Percentiles rank a stretch among this genome's conserved stretches.
These are phyloP conservation scores for Malus hybrid DNA, from an alignment of 331 rosid genomes.

Conservation along the genomic window DNA sequence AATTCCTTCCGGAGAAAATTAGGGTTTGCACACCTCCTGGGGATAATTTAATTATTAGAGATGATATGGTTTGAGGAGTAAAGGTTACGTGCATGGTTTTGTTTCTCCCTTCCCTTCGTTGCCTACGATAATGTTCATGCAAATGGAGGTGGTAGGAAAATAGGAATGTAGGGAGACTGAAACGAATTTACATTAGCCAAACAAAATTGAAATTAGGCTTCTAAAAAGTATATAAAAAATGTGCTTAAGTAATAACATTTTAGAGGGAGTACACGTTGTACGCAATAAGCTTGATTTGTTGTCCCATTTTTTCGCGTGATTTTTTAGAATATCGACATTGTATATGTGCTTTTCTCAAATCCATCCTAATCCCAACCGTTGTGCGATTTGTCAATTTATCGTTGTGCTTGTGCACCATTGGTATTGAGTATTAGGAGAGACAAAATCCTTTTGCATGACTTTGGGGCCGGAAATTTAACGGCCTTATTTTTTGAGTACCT, in stretches of 20 bases:
- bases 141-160: not conserved
- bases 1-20: not conserved
- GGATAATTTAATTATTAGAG: not conserved
- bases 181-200: not conserved
- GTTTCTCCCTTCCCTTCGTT: not conserved
- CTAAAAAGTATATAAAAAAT: not conserved
- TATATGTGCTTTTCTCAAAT: too few relatives aligned
- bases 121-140: not conserved
- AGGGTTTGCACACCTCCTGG: too few relatives aligned
- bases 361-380: too few relatives aligned
- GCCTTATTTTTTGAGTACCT: too few relatives aligned
- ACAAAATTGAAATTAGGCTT: too few relatives aligned
- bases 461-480: not conserved
- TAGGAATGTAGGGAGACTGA: not conserved
- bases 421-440: not conserved
- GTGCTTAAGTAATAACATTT: too few relatives aligned
- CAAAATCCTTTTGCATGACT: not conserved
- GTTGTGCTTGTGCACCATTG: not conserved
- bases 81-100: not conserved
- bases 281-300: too few relatives aligned
- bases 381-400: not conserved
- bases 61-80: not conserved
- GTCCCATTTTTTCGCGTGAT: too few relatives aligned
- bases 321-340: too few relatives aligned
- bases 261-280: too few relatives aligned